phyloP scores from a whole-genome alignment of 2,329 filamentous ascomycete species.

The Cladophialophora carrionii region DNA sequence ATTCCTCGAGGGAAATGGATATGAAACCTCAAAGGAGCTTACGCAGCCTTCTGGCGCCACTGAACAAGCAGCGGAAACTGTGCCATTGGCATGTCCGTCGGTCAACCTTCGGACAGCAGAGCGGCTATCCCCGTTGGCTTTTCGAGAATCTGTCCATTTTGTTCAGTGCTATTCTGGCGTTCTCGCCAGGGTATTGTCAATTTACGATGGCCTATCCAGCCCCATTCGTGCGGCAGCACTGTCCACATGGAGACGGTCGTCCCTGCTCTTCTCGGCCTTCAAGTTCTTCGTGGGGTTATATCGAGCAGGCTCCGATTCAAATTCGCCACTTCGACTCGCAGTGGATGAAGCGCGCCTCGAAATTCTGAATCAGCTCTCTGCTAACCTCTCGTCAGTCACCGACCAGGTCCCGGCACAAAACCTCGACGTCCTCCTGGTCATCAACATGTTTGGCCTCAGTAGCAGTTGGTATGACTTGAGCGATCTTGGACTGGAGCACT shows the following conservation, averaged over 20 bases:
- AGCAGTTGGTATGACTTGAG: slow-evolving; percentile 20
- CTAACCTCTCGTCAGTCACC: background rate
- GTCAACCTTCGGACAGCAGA: background rate
- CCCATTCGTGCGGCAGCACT: slow-evolving; percentile 13
- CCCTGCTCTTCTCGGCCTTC: slow-evolving; percentile 14
- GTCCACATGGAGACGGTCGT: slow-evolving; percentile 10
- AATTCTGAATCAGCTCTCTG: slow-evolving; percentile 2
- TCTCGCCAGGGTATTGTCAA: slow-evolving; percentile 13
- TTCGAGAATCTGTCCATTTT: slow-evolving; percentile 5
- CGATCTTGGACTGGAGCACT: slow-evolving; percentile 14
- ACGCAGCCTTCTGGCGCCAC: too few relatives aligned
- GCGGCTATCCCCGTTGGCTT: background rate
- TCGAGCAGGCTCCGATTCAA: background rate
- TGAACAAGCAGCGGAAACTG: background rate
- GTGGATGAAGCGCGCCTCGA: slow-evolving; percentile 12
- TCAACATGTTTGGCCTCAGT: slow-evolving; percentile 22
- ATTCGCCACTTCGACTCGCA: background rate
- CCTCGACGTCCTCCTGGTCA: slow-evolving; percentile 11
- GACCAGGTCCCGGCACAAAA: background rate
- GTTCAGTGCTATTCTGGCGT: slow-evolving; percentile 5
- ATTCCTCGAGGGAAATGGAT: background rate
- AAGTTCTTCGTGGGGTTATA: slow-evolving; percentile 12
- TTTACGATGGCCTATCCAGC: slow-evolving; percentile 11
- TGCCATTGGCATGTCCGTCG: background rate
- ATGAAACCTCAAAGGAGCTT: background rate